Percentiles rank a stretch among this genome's conserved stretches.
Evolutionary conservation across 805 yeast species (phyloP).

Genomic region (Ogataea methylovora): DNA sequence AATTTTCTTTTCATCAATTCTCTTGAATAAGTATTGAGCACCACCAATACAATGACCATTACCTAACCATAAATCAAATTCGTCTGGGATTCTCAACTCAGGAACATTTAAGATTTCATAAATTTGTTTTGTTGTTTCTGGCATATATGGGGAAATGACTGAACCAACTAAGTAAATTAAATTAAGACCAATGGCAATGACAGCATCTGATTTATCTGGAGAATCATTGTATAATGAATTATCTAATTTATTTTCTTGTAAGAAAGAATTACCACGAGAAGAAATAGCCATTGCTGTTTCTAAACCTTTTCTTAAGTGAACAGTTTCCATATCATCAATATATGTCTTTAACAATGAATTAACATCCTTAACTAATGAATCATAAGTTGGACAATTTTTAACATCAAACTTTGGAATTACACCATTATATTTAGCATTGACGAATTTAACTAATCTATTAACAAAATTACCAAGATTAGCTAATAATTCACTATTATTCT

Average conservation of each 20-base stretch:
- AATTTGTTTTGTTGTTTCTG: constrained; percentile 67
- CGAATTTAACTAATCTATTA: constrained; percentile 87
- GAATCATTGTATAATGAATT: constrained; percentile 69
- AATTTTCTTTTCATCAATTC: constrained; percentile 86
- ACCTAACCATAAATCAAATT: constrained; percentile 58
- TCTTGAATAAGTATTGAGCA: constrained; percentile 84
- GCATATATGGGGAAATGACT: constrained; percentile 82
- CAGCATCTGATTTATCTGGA: constrained; percentile 84
- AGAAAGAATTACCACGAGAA: constrained; percentile 88
- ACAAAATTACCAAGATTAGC: constrained; percentile 97
- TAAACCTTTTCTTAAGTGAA: constrained; percentile 79
- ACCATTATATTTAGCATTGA: constrained; percentile 83
- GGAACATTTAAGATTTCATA: constrained; percentile 80
- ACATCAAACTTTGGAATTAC: constrained; percentile 68
- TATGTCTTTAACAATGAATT: constrained; percentile 55
- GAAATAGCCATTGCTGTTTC: constrained; percentile 89
- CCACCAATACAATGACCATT: constrained; percentile 85
- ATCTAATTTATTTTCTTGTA: constrained; percentile 94
- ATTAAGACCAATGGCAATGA: constrained; percentile 86
- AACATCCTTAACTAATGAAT: constrained; percentile 44
- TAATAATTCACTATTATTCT: constrained; percentile 87
- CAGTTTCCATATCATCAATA: constrained; percentile 66
- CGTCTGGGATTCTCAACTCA: constrained; percentile 65
- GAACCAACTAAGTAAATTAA: constrained; percentile 81
- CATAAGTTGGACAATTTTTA: constrained; percentile 39